Percentiles rank a stretch among this genome's conserved stretches.
Conservation (phyloP, 2,329 filamentous ascomycete species). For the Verruconis gallopava region DNA sequence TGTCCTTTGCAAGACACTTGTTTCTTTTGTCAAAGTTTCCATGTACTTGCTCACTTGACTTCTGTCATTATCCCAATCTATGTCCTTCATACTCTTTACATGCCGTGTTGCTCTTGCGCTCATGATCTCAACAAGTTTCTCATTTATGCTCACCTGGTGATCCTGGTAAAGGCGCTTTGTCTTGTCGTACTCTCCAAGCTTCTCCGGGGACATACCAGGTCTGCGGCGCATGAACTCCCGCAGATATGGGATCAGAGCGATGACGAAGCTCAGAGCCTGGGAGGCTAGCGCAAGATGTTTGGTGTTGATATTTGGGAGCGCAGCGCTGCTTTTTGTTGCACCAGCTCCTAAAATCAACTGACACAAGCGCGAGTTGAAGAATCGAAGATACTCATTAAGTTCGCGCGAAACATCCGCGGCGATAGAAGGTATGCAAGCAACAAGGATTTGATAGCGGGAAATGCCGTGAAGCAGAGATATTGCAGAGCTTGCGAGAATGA, state of each 20-base stretch:
- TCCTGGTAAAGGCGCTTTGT: slow-evolving; percentile 73
- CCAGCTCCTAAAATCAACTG: slow-evolving; percentile 93
- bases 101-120: slow-evolving; percentile 60
- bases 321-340: slow-evolving; percentile 65
- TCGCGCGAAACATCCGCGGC: slow-evolving; percentile 67
- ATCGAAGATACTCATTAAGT: slow-evolving; percentile 72
- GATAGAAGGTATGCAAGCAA: slow-evolving; percentile 78
- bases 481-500: slow-evolving; percentile 74
- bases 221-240: slow-evolving; percentile 84
- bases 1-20: slow-evolving; percentile 69
- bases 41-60: slow-evolving; percentile 54
- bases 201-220: slow-evolving; percentile 34
- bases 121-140: slow-evolving; percentile 91
- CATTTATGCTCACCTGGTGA: slow-evolving; percentile 80
- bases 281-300: slow-evolving; percentile 87
- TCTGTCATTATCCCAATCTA: slow-evolving; percentile 55
- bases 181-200: slow-evolving; percentile 73
- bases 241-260: slow-evolving; percentile 75
- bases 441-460: slow-evolving; percentile 69
- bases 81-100: slow-evolving; percentile 58
- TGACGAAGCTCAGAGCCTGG: slow-evolving; percentile 77
- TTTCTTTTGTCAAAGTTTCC: slow-evolving; percentile 79
- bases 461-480: slow-evolving; percentile 70
- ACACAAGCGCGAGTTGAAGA: slow-evolving; percentile 94
- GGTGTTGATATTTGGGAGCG: slow-evolving; percentile 90